Evolutionary conservation across 805 yeast species (phyloP).

Genomic region (Priceomyces fermenticarens): DNA sequence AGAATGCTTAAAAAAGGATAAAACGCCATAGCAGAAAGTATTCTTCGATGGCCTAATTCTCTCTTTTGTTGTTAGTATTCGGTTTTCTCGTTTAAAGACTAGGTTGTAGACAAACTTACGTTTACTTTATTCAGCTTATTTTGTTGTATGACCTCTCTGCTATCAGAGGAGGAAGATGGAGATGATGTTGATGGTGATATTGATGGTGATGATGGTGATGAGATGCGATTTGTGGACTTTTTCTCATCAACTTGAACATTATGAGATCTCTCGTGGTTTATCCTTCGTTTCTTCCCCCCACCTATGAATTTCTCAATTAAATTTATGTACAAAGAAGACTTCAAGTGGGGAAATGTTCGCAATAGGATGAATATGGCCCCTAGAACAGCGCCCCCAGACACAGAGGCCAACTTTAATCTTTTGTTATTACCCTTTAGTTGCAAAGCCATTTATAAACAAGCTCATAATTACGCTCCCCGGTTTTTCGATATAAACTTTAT

Average conservation of each 20-base stretch:
- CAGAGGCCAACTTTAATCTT: slow-evolving; percentile 14
- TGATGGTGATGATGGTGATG: slow-evolving; percentile 18
- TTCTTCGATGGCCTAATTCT: slow-evolving; percentile 44
- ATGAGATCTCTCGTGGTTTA: too few relatives aligned
- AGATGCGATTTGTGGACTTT: too few relatives aligned
- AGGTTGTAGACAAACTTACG: too few relatives aligned
- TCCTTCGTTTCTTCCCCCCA: slow-evolving; percentile 11
- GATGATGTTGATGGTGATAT: slow-evolving; percentile 51
- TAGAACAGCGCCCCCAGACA: slow-evolving; percentile 39
- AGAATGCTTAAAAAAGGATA: slow-evolving; percentile 45
- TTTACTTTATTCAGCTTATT: too few relatives aligned
- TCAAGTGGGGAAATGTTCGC: slow-evolving; percentile 49
- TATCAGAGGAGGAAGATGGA: slow-evolving; percentile 7
- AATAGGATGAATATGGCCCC: slow-evolving; percentile 43
- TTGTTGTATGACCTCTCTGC: too few relatives aligned
- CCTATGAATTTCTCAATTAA: slow-evolving; percentile 16
- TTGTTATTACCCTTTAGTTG: slow-evolving; percentile 11
- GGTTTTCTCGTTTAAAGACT: too few relatives aligned
- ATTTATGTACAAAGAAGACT: slow-evolving; percentile 19
- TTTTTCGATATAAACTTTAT: slow-evolving; percentile 29
- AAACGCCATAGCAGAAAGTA: slow-evolving; percentile 45
- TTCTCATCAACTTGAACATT: too few relatives aligned
- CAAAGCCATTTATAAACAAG: slow-evolving; percentile 12
- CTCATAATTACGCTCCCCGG: not conserved
- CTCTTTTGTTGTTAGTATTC: slow-evolving; percentile 35